Evolutionary conservation across 1,139 yeast genomes (phyloP).

Genomic region (Candida dubliniensis): DNA sequence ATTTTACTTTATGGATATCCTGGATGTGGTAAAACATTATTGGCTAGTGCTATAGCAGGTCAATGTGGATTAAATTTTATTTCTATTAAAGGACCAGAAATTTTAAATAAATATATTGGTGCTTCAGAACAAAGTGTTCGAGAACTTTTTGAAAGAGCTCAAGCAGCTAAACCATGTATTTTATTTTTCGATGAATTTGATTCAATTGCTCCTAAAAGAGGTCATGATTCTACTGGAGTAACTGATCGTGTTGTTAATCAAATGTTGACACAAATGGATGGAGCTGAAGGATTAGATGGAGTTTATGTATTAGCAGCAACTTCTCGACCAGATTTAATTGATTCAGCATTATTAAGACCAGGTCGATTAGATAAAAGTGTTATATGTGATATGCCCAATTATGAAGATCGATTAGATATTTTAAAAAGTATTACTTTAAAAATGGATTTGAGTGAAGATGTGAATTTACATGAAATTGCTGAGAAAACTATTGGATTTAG

Average conservation of each 20-base stretch:
- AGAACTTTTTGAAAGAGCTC: constrained; percentile 91
- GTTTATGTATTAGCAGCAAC: constrained; percentile 97
- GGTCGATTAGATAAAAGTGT: constrained; percentile 94
- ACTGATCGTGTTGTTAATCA: constrained; percentile 98
- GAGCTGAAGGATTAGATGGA: constrained; percentile 97
- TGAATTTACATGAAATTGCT: constrained; percentile 59
- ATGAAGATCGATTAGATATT: constrained; percentile 72
- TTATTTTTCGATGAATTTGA: constrained; percentile 95
- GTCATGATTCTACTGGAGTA: constrained; percentile 97
- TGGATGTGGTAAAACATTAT: constrained; percentile 93
- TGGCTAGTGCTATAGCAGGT: constrained; percentile 92
- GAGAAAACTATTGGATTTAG: constrained; percentile 70
- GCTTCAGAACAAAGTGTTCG: constrained; percentile 95
- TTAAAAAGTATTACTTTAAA: constrained; percentile 59
- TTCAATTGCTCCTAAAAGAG: constrained; percentile 96
- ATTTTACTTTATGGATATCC: constrained; percentile 91
- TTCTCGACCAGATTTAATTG: constrained; percentile 91
- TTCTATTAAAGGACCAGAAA: constrained; percentile 94
- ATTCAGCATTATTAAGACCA: constrained; percentile 90
- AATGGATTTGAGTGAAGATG: constrained; percentile 52
- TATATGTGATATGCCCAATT: constrained; percentile 82
- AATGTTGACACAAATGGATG: constrained; percentile 97
- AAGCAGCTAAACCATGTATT: constrained; percentile 91
- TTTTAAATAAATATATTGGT: constrained; percentile 92
- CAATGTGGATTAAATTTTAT: constrained; percentile 94